phyloP scores from a whole-genome alignment of 257 asterid genomes.

The Euphrasia confusa region DNA sequence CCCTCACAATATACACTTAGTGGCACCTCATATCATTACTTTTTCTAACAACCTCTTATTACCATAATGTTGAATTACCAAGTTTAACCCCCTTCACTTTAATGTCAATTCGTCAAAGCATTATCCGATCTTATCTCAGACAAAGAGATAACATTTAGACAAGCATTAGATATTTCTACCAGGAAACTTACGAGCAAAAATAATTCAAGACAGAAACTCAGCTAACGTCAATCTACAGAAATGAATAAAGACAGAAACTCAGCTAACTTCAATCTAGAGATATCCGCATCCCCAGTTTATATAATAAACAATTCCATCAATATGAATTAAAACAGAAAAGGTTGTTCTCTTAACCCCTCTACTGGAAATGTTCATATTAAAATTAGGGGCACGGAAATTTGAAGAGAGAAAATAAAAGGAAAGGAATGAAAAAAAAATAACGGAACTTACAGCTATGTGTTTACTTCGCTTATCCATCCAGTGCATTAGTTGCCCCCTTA shows the following conservation, averaged over 20 bases:
- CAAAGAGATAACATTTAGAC: slow-evolving; percentile 14
- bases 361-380: no score
- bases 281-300: slow-evolving; percentile 17
- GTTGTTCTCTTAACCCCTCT: not conserved
- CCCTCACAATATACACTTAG: no score
- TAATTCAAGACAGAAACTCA: no score
- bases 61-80: no score
- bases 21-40: no score
- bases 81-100: no score
- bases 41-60: no score
- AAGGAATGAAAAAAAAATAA: not conserved
- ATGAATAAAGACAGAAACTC: slow-evolving; percentile 9
- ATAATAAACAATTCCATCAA: slow-evolving; percentile 16
- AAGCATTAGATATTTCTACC: slow-evolving; percentile 20
- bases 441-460: slow-evolving; percentile 80
- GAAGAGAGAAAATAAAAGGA: no score
- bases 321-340: slow-evolving; percentile 13
- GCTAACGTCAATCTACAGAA: not conserved
- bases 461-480: slow-evolving; percentile 99
- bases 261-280: slow-evolving; percentile 7
- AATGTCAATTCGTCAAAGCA: not conserved
- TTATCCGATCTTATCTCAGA: slow-evolving; percentile 14
- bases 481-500: slow-evolving; percentile 78
- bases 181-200: slow-evolving; percentile 11
- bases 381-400: no score